Evolutionary conservation across 192 early-diverging fungal genomes (phyloP), one percentile per base, ranked within the genome.

Genomic region (Pilaira anomala): DNA sequence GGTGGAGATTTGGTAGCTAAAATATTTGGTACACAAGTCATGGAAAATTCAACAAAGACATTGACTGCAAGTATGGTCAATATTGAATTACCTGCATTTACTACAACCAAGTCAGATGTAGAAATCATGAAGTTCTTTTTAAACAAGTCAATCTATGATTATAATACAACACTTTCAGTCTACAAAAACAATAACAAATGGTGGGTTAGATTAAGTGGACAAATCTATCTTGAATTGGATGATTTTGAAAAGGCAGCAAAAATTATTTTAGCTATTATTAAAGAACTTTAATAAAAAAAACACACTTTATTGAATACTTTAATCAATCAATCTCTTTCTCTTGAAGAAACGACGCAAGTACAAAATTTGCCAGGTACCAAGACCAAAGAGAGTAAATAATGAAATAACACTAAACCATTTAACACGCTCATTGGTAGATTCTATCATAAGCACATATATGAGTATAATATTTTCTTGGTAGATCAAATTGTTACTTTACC

Each of bases 351-450:
- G 80, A 57, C 86, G 83, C 59, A 97, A 75, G 67, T 95, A 98
- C 13, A 88, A 71, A 33, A 96, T 81, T 75, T 98, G 93, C 87
- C 88, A 91, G 18, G 64, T 75, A 22, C 85, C 89, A 55, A 93
- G 79, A 13, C 75, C 71, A 28, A 92, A 73, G 24, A 95, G 67
- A 28, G 85, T 78, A 51, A 90, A 71, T 61, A 98, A 81, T 11
- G 91, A 87, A 21, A 91, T 63, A 5, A 89, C 80, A 65, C 86
- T 88, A 66, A 95, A 85, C 76, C 86, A 88, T 66, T 89, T 80
- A 18, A 98, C 92, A 33, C 92, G 83, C 18, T 86, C 82, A 74
- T 98, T 98, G 46, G 93, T 97, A 0, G 88, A 84, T 84, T 98
- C 93, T 85, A 71, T 28, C n/a, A 40, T 21, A 40, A 33, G 0